Base-by-base conservation (phyloP, 768 basidiomycete genomes). In the Tricholomella constricta region DNA sequence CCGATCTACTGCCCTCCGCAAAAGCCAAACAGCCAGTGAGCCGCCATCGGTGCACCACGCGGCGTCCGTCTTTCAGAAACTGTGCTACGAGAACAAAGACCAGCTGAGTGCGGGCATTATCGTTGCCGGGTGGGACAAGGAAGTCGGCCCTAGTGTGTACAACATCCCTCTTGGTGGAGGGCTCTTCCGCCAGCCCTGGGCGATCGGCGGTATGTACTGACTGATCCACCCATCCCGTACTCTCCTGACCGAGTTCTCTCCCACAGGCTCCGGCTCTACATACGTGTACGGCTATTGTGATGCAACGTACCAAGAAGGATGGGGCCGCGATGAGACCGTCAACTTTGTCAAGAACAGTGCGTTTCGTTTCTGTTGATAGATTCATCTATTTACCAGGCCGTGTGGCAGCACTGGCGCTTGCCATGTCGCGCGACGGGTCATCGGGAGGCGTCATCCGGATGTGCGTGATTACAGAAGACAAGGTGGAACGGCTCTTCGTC, bases 211-310 rank as follows among this genome's bases (percentile, higher is more conserved):
- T 91, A 64, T 36, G 83, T 68, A 38, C 41, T 31, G n/a, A n/a
- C n/a, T 42, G 17, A 5, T 40, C 38, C 38, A 19, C 11, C 23
- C n/a, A 8, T 26, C 26, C 14, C 27, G 41, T 25, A 20, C 12
- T 45, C 22, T 42, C 14, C 27, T 31, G 6, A 42, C 17, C 26
- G 29, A 23, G 34, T 27, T 19, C 11, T 17, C 19, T 20, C 22
- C 45, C 27, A 53, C 59, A 93, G 90, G 93, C 22, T 96, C 94
- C 45, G 97, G 97, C 7, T 97, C 94, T 32, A 94, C 94, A 7
- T 99, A 98, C 67, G 94, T 98, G 10, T 99, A 98, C 66, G 97
- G 96, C 47, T 98, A 98, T 74, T 98, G 97, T 63, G 97, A 99
- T 69, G 94, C 97, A n/a, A 98, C 94, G 23, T 99, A 89, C 68